A percentile compares a stretch with the other conserved stretches of the same genome.
phyloP scores from a whole-genome alignment of 257 asterid species.

The Gentiana macrophylla region DNA sequence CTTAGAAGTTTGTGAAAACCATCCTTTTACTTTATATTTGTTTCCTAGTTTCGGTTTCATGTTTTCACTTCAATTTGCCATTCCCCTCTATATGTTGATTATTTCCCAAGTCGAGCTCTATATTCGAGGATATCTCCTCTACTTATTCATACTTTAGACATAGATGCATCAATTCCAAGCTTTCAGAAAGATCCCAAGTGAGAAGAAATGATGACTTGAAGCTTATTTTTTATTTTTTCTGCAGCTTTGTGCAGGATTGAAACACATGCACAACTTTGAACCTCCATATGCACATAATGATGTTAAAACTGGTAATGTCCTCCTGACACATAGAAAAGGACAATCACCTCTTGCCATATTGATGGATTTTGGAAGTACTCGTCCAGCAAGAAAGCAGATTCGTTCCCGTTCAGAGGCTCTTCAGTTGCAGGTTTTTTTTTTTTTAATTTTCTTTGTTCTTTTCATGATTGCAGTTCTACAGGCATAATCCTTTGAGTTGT shows the following conservation, averaged over 20 bases:
- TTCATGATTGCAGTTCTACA: background rate
- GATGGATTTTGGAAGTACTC: slow-evolving; percentile 99
- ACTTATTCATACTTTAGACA: no score
- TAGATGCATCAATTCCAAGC: no score
- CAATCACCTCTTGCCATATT: slow-evolving; percentile 70
- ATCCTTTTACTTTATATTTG: no score
- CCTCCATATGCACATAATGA: slow-evolving; percentile 98
- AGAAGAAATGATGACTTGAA: no score
- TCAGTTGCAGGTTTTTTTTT: slow-evolving; percentile 63
- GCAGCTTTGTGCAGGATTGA: slow-evolving; percentile 99
- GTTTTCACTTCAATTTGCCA: no score
- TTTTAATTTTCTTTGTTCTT: background rate
- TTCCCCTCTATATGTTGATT: no score
- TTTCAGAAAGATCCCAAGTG: background rate
- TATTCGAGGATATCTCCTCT: no score
- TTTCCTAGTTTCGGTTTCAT: no score
- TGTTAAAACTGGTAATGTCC: slow-evolving; percentile 92
- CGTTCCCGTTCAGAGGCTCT: slow-evolving; percentile 89
- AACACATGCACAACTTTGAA: slow-evolving; percentile 90
- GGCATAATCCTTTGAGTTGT: background rate
- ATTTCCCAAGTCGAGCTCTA: no score
- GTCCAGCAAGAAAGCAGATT: slow-evolving; percentile 87
- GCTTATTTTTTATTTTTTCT: slow-evolving; percentile 14
- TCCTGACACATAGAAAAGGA: slow-evolving; percentile 77
- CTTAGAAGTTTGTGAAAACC: no score